A percentile compares a stretch with the other conserved stretches of the same genome.
phyloP scores from a whole-genome alignment of 2,329 filamentous ascomycete genomes.

The Penicillium griseofulvum region DNA sequence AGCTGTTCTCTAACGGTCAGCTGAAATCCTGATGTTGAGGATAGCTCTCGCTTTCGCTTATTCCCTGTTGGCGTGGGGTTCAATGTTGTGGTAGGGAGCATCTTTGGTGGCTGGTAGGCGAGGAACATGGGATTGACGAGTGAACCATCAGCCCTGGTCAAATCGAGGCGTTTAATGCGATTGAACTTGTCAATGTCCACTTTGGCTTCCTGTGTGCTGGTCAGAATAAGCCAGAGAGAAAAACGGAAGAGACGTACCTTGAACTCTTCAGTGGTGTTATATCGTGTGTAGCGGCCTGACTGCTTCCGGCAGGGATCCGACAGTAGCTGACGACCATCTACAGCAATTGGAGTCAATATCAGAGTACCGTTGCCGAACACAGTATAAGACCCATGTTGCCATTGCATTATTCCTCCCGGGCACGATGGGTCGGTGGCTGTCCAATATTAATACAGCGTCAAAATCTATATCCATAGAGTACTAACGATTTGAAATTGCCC shows the following conservation, averaged over 20 bases:
- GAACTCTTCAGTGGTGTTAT: slow-evolving; percentile 63
- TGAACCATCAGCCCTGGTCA: slow-evolving; percentile 62
- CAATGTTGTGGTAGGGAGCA: slow-evolving; percentile 67
- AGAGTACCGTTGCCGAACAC: slow-evolving; percentile 59
- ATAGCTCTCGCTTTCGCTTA: slow-evolving; percentile 25
- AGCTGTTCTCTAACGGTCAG: slow-evolving; percentile 34
- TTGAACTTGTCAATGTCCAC: slow-evolving; percentile 59
- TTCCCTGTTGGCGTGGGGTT: slow-evolving; percentile 53
- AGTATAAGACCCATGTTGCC: slow-evolving; percentile 66
- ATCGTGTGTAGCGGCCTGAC: slow-evolving; percentile 60
- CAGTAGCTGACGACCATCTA: slow-evolving; percentile 66
- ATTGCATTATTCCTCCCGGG: slow-evolving; percentile 66
- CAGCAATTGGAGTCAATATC: slow-evolving; percentile 57
- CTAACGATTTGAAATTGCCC: slow-evolving; percentile 67
- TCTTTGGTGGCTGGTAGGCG: slow-evolving; percentile 60
- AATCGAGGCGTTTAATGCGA: slow-evolving; percentile 61
- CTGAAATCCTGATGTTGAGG: slow-evolving; percentile 8
- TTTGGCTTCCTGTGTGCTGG: slow-evolving; percentile 36
- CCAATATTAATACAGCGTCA: neutral
- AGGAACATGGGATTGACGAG: slow-evolving; percentile 68
- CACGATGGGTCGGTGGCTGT: slow-evolving; percentile 60
- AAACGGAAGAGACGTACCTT: slow-evolving; percentile 45
- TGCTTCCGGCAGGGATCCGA: slow-evolving; percentile 63
- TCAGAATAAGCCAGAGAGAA: slow-evolving; percentile 6
- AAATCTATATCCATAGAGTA: slow-evolving; percentile 17